These are phyloP conservation scores for Striga asiatica DNA, from an alignment of 257 asterid species.

Conservation along the genomic window DNA sequence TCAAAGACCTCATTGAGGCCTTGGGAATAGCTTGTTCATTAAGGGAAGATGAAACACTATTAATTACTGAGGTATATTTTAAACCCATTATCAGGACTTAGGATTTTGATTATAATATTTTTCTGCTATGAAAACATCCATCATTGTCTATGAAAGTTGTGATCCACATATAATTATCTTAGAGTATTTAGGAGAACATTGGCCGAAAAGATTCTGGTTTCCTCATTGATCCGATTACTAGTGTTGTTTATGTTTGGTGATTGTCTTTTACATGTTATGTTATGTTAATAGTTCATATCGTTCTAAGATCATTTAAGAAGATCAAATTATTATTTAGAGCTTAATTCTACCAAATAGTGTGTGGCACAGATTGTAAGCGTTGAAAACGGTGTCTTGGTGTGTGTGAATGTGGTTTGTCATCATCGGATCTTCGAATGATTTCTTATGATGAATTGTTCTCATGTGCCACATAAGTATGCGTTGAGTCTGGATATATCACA, in stretches of 20 bases:
- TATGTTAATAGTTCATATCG: not conserved
- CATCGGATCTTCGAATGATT: not conserved
- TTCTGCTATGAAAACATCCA: not conserved
- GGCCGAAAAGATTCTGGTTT: not conserved
- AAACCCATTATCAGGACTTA: not conserved
- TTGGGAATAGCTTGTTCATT: conserved; percentile 35
- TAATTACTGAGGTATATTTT: conserved; percentile 48
- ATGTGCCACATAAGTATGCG: not conserved
- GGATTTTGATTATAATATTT: not conserved
- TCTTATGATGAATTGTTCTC: not conserved
- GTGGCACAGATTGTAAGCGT: not conserved
- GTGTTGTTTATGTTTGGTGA: not conserved
- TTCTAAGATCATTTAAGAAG: not conserved
- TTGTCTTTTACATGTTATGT: not conserved
- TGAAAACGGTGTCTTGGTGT: not conserved
- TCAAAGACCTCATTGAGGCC: conserved; percentile 45
- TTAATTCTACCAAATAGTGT: not conserved
- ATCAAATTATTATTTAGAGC: not conserved
- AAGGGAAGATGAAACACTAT: conserved; percentile 43
- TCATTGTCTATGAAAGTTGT: not conserved
- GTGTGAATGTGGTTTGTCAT: not conserved
- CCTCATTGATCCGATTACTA: not conserved
- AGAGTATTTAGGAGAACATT: too few species aligned
- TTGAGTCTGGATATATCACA: not conserved
- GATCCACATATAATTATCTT: not conserved